Percentiles rank a stretch among this genome's conserved stretches.
Conservation (phyloP, 2,329 filamentous ascomycete genomes). For the Neoscytalidium dimidiatum region DNA sequence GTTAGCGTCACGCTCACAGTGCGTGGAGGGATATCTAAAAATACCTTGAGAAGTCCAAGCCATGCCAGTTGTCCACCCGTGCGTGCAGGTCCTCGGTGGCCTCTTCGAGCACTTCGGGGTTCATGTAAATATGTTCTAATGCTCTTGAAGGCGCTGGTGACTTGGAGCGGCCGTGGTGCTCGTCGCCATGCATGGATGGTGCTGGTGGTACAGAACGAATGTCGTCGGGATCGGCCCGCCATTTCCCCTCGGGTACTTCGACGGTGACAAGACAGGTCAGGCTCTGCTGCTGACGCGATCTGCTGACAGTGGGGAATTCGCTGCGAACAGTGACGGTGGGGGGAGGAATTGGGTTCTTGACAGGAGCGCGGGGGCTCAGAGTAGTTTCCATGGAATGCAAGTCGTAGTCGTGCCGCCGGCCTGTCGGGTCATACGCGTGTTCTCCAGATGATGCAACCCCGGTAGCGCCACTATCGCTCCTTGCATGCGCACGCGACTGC, state of each 20-base stretch:
- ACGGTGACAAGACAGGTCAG: constrained; percentile 92
- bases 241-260: constrained; percentile 90
- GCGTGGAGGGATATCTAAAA: constrained; percentile 24
- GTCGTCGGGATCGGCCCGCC: constrained; percentile 83
- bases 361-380: constrained; percentile 67
- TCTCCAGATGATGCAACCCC: constrained; percentile 72
- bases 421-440: constrained; percentile 71
- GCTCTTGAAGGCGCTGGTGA: constrained; percentile 58
- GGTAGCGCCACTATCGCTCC: constrained; percentile 66
- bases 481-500: constrained; percentile 57
- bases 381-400: constrained; percentile 93
- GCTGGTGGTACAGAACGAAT: constrained; percentile 56
- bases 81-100: constrained; percentile 81
- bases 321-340: constrained; percentile 93
- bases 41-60: constrained; percentile 82
- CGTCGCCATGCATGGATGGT: constrained; percentile 50
- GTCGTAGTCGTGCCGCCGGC: constrained; percentile 88
- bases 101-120: constrained; percentile 74
- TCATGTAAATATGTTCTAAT: constrained; percentile 65
- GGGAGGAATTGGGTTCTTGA: constrained; percentile 84
- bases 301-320: constrained; percentile 91
- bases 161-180: constrained; percentile 49
- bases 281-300: constrained; percentile 91
- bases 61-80: constrained; percentile 98
- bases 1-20: constrained; percentile 20